Conservation (phyloP, 257 asterid genomes). For the Nicotiana paniculata region DNA sequence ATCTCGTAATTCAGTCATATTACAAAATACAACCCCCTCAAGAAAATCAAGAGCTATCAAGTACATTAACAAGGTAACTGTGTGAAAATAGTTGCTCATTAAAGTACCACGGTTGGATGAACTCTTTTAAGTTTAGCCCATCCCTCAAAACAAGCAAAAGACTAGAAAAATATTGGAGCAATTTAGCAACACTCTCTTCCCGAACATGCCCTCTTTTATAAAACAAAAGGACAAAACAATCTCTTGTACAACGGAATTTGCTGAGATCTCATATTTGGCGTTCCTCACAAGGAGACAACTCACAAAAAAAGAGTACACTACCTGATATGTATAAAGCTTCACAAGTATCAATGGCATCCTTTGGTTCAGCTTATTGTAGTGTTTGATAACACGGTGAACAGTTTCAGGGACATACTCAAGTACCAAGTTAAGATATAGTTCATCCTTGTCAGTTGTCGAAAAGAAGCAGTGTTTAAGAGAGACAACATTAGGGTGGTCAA, state of each 20-base stretch:
- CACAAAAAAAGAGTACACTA: slow-evolving; percentile 5
- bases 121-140: neutral
- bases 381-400: slow-evolving; percentile 85
- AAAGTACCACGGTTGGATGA: neutral
- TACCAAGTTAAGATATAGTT: slow-evolving; percentile 82
- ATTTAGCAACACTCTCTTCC: neutral
- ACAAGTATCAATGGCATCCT: slow-evolving; percentile 85
- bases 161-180: neutral
- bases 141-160: neutral
- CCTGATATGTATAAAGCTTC: slow-evolving; percentile 91
- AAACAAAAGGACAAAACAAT: neutral
- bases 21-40: neutral
- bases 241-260: neutral
- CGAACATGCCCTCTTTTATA: neutral
- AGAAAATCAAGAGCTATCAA: neutral
- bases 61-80: neutral
- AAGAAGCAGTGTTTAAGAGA: slow-evolving; percentile 92
- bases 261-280: neutral
- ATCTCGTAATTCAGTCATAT: neutral
- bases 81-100: neutral
- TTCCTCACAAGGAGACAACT: neutral
- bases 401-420: slow-evolving; percentile 98
- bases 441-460: slow-evolving; percentile 95
- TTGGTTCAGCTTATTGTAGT: slow-evolving; percentile 83
- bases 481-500: slow-evolving; percentile 93